A percentile compares a stretch with the other conserved stretches of the same genome.
These are phyloP conservation scores for Aspergillus mulundensis DNA, from an alignment of 495 filamentous ascomycete species.

Conservation along the genomic window DNA sequence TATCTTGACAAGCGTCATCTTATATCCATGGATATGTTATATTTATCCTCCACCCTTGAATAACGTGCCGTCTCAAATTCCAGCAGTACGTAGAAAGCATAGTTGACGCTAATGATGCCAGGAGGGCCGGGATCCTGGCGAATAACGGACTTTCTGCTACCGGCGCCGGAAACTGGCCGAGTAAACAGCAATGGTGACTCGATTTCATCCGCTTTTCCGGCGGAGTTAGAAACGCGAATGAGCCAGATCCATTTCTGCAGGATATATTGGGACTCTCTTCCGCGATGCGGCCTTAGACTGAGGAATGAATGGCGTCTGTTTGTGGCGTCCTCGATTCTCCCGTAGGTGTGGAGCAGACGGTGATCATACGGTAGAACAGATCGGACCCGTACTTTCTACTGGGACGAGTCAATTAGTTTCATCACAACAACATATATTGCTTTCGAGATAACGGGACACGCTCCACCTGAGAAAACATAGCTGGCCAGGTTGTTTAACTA, in stretches of 20 bases:
- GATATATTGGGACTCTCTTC: background rate
- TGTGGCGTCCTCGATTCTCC: conserved; percentile 5
- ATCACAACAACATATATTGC: background rate
- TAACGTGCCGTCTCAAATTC: conserved; percentile 12
- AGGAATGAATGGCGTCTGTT: background rate
- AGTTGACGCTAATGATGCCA: conserved; percentile 2
- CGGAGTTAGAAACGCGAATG: background rate
- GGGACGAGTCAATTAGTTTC: background rate
- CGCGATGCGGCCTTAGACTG: background rate
- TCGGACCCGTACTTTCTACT: background rate
- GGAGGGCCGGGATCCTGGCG: conserved; percentile 3
- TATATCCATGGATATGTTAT: conserved; percentile 1
- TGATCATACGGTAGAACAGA: conserved; percentile 4
- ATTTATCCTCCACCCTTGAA: conserved; percentile 2
- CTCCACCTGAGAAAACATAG: background rate
- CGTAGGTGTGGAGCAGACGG: background rate
- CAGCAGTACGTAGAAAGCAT: conserved; percentile 1
- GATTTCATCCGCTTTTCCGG: background rate
- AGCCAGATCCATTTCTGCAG: background rate
- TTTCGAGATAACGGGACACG: background rate
- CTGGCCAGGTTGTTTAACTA: background rate
- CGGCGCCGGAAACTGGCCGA: background rate
- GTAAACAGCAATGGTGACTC: background rate
- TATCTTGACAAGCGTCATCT: background rate
- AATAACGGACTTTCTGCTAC: background rate